Evolutionary conservation across 169 alveolate genomes (phyloP), one percentile per base, ranked within the genome.

Genomic region (Sarcocystis neurona): DNA sequence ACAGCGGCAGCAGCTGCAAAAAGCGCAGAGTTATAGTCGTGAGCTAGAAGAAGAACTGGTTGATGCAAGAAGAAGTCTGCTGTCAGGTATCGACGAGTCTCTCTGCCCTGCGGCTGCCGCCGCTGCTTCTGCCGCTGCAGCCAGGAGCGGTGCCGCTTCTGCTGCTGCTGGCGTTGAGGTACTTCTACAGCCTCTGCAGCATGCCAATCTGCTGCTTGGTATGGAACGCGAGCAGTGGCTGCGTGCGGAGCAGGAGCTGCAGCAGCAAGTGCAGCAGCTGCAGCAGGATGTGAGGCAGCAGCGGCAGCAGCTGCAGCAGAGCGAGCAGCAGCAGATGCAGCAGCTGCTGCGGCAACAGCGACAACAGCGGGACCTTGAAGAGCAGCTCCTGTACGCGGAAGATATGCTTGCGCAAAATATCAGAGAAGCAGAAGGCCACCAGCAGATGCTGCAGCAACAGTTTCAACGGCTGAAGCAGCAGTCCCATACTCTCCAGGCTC

Each of bases 191-290:
- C 43, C 2, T n/a, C 44, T 10, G 8, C 27, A 20, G 44, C 75
- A 63, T 1, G n/a, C n/a, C n/a, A 41, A 63, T 15, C 32, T 63
- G 20, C 75, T 63, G 34, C 75, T 63, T 1, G 46, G 41, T n/a
- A 37, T 63, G n/a, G 75, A 63, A 18, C 75, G 75, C 75, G 75
- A 63, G 75, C 44, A 63, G 43, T 63, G 75, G 75, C 0, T 43
- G 44, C 27, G n/a, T 1, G 41, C 12, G 43, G 46, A 41, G 41
- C 75, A 15, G 41, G 32, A 41, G 20, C 75, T 63, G n/a, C 44
- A 63, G 41, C 5, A 20, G 46, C n/a, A 63, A 15, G n/a, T 63
- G 41, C 39, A n/a, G 75, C 0, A 37, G 8, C 1, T n/a, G 4
- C 44, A n/a, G n/a, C n/a, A n/a, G n/a, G n/a, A n/a, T n/a, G n/a